Evolutionary conservation across 2,329 filamentous ascomycete genomes (phyloP).

Genomic region (Scedosporium minutisporum): DNA sequence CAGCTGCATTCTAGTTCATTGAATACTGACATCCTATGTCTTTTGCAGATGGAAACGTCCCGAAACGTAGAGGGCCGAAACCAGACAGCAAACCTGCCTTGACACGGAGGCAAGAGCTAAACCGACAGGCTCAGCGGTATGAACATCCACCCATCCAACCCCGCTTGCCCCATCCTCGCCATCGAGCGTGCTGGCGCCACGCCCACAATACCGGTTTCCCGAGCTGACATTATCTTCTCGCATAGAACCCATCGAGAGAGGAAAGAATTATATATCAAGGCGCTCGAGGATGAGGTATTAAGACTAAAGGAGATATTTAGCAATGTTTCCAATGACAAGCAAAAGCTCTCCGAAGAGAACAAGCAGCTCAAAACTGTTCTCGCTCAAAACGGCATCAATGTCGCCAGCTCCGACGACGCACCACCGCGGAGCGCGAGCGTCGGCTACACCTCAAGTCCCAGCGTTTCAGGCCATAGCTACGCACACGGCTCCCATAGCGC

Average conservation of each 20-base stretch:
- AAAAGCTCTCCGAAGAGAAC: constrained; percentile 70
- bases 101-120: constrained; percentile 85
- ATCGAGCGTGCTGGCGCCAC: neutral
- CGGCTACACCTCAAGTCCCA: constrained; percentile 43
- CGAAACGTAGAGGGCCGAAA: constrained; percentile 88
- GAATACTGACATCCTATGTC: constrained; percentile 3
- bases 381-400: constrained; percentile 39
- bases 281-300: constrained; percentile 82
- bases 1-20: neutral
- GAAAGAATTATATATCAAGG: constrained; percentile 93
- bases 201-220: neutral
- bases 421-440: constrained; percentile 32
- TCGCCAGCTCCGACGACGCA: constrained; percentile 29
- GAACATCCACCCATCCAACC: neutral
- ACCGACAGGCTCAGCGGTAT: constrained; percentile 90
- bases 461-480: constrained; percentile 52
- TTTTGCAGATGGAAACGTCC: constrained; percentile 63
- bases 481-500: constrained; percentile 33
- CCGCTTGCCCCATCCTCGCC: neutral
- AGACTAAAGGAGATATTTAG: constrained; percentile 80
- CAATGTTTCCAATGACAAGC: constrained; percentile 64
- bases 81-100: constrained; percentile 92
- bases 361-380: constrained; percentile 54
- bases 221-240: constrained; percentile 8
- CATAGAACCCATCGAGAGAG: constrained; percentile 89